Base-by-base conservation (phyloP, 2,329 filamentous ascomycete genomes). In the Colletotrichum neosansevieriae region DNA sequence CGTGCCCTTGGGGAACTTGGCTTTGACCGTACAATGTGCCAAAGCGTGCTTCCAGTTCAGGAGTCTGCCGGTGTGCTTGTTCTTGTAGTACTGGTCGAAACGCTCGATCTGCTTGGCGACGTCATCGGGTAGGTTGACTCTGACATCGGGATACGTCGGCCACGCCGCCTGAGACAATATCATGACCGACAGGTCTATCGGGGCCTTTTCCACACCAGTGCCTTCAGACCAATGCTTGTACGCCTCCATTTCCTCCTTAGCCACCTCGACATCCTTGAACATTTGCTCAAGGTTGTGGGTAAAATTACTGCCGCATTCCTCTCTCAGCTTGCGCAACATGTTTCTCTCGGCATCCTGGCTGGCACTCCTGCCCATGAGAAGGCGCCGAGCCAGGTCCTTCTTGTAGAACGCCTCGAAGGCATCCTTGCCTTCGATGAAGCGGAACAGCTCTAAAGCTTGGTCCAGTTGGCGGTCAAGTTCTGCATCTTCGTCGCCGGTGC, bases 371-470 rank as follows among this genome's bases (percentile, higher is more conserved):
- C 91, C 92, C 93, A 98, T 94, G 63, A 99, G 85, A 47, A 99
- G 82, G 53, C 96, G 88, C 15, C 94, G 88, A 1, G 97, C 95
- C 58, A 99, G 86, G 76, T 98, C 96, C 75, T 96, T 97, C 84
- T 99, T 99, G 86, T 99, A 99, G 77, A 99, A 99, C 1, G 96
- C 95, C 78, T 99, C 96, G 71, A 99, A 99, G 0, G 98, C 93
- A 63, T 97, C 95, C 78, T 99, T 99, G 72, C 96, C 96, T 76
- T 98, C 91, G 38, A 99, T 93, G 78, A 98, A 98, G 5, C 97
- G 89, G 86, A 99, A 99, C 4, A 99, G 84, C 78, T 98, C 95
- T 3, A 99, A 84, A 0, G 93, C 94, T 76, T 97, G 92, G 74
- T 99, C 94, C 11, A 99, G 85, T 77, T 98, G 96, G 42, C 92